Percentiles rank a stretch among this genome's conserved stretches.
These are phyloP conservation scores for Botrytis aclada DNA, from an alignment of 2,329 filamentous ascomycete species.

Conservation along the genomic window DNA sequence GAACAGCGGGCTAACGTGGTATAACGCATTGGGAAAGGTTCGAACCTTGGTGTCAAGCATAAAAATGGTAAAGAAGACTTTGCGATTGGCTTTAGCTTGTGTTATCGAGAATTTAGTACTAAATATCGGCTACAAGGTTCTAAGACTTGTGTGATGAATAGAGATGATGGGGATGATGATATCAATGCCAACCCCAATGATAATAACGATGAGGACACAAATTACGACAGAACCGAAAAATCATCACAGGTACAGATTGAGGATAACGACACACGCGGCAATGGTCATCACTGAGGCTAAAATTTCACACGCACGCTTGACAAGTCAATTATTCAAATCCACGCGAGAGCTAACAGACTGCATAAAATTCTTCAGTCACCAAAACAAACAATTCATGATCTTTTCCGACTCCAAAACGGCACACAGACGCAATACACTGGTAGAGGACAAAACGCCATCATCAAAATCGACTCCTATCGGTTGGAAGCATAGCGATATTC, in stretches of 20 bases:
- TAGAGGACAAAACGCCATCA: background rate
- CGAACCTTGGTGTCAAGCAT: background rate
- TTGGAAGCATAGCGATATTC: background rate
- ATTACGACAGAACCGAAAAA: background rate
- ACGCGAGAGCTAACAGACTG: background rate
- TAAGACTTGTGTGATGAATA: background rate
- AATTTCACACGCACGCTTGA: background rate
- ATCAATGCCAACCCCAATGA: background rate
- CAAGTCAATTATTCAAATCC: background rate
- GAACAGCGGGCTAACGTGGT: background rate
- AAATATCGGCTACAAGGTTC: background rate
- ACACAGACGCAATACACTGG: background rate
- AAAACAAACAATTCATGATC: background rate
- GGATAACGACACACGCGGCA: background rate
- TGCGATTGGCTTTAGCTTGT: background rate
- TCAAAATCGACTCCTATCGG: background rate
- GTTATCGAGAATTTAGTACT: rapidly evolving
- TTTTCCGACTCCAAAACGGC: rapidly evolving
- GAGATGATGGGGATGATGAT: background rate
- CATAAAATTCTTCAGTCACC: background rate
- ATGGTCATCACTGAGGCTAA: background rate
- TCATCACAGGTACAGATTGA: background rate
- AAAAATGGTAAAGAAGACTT: background rate
- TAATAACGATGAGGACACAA: background rate
- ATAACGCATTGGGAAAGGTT: background rate